Conservation (phyloP, 768 basidiomycete genomes). For the Pisolithus sp. region DNA sequence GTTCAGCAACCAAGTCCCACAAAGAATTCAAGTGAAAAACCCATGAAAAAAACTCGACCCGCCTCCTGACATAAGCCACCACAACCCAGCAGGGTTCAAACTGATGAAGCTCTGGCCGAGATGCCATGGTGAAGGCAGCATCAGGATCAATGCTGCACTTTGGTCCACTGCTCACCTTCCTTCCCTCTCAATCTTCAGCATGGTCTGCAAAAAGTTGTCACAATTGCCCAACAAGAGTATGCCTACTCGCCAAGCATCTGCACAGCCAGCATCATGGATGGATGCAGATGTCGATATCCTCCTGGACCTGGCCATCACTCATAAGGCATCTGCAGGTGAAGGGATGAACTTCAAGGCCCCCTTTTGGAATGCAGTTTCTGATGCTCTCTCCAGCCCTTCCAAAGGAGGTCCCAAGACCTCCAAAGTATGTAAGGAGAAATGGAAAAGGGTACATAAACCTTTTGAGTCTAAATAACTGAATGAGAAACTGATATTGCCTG, state of each 20-base stretch:
- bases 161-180: not conserved
- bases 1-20: too few species aligned
- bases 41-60: slow-evolving; percentile 9
- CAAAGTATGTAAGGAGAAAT: not conserved
- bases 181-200: not conserved
- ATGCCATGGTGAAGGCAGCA: not conserved
- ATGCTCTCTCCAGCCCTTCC: not conserved
- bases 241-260: not conserved
- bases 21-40: not conserved
- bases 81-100: not conserved
- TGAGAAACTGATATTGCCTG: not conserved
- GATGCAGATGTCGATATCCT: not conserved
- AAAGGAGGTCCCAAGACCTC: not conserved
- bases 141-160: not conserved
- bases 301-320: not conserved
- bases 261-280: not conserved
- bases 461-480: not conserved
- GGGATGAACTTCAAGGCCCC: not conserved
- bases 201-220: not conserved
- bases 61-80: not conserved
- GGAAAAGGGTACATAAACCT: not conserved
- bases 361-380: not conserved
- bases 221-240: not conserved
- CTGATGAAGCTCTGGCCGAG: not conserved
- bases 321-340: not conserved